Evolutionary conservation across 257 asterid species (phyloP).

Genomic region (Solanum rostratum): DNA sequence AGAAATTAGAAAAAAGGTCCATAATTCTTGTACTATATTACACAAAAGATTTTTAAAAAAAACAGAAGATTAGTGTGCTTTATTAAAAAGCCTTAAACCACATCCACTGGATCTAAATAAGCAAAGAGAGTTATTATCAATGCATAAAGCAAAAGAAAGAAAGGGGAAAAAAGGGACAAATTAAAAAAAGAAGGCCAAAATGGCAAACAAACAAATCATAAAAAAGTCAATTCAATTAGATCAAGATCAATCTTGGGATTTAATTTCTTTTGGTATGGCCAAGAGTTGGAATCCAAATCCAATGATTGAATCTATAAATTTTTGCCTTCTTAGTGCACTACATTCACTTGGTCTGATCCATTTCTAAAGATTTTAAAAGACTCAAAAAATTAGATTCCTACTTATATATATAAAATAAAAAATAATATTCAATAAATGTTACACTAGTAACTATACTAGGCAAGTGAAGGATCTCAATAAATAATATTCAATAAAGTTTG

Average conservation of each 20-base stretch:
- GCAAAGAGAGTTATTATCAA: neutral
- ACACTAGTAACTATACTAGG: neutral
- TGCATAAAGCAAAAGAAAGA: constrained; percentile 1
- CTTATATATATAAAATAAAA: neutral
- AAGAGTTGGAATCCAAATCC: constrained; percentile 44
- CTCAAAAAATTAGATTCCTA: neutral
- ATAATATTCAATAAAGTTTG: no score
- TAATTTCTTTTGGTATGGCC: constrained; percentile 39
- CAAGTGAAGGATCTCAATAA: no score
- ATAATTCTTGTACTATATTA: neutral
- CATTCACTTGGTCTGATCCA: constrained; percentile 13
- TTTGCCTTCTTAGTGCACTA: constrained; percentile 26
- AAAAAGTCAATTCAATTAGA: constrained; percentile 44
- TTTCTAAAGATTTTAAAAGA: constrained; percentile 3
- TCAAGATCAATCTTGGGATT: constrained; percentile 35
- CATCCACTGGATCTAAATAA: constrained; percentile 2
- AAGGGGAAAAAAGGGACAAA: constrained; percentile 5
- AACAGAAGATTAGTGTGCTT: neutral
- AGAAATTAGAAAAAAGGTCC: neutral
- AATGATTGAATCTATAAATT: constrained; percentile 48
- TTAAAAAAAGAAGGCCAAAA: constrained; percentile 21
- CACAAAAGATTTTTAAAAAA: neutral
- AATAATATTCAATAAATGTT: neutral
- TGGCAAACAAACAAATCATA: constrained; percentile 76
- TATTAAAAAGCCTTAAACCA: neutral